phyloP scores from a whole-genome alignment of 345 rosid species.

The Gossypium rotundifolium region DNA sequence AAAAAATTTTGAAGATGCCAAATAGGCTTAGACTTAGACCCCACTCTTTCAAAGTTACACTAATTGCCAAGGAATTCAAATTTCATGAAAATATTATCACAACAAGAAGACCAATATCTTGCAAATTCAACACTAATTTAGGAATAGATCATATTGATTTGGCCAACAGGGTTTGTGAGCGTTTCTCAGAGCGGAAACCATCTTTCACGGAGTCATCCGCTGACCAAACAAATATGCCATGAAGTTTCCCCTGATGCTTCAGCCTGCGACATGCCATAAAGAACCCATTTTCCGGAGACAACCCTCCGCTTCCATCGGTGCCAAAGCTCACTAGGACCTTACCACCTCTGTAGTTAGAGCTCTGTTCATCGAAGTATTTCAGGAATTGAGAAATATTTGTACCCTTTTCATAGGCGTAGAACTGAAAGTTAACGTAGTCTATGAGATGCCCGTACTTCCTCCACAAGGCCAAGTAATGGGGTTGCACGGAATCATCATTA shows the following conservation, averaged over 20 bases:
- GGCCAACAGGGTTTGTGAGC: slow-evolving; percentile 25
- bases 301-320: slow-evolving; percentile 44
- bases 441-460: slow-evolving; percentile 48
- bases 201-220: slow-evolving; percentile 53
- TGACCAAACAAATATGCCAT: slow-evolving; percentile 54
- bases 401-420: slow-evolving; percentile 41
- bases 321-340: slow-evolving; percentile 41
- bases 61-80: no score
- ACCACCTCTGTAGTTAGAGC: slow-evolving; percentile 35
- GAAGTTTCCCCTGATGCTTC: slow-evolving; percentile 28
- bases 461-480: slow-evolving; percentile 50
- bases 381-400: slow-evolving; percentile 38
- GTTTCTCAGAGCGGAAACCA: slow-evolving; percentile 32
- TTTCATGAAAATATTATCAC: no score
- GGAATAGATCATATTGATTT: background rate
- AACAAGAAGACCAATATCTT: no score
- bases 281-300: slow-evolving; percentile 39
- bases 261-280: slow-evolving; percentile 38
- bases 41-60: no score
- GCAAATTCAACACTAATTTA: no score
- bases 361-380: slow-evolving; percentile 30
- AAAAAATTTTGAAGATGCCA: no score
- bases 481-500: slow-evolving; percentile 31
- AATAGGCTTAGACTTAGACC: no score
- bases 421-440: slow-evolving; percentile 57